Base-by-base conservation (phyloP, 768 basidiomycete genomes). In the Trametes coccinea region DNA sequence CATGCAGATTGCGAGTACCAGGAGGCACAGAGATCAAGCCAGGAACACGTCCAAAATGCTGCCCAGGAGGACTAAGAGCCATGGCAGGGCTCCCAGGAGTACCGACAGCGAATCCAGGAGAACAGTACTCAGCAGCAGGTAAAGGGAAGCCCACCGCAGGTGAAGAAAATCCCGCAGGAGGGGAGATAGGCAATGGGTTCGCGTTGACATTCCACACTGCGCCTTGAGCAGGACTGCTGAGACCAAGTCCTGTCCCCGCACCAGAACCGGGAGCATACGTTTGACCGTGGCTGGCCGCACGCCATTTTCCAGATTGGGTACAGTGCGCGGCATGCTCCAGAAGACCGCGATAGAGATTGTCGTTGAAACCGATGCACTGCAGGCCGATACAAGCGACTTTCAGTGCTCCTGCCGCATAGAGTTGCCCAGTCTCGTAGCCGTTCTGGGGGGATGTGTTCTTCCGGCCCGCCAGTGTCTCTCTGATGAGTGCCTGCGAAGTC, bases 381-480 rank as follows among this genome's bases (percentile, higher is more conserved):
- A 92, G 74, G 4, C 83, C 90, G 58, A 92, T 75, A 66, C 89
- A 92, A 13, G 86, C 87, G 27, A 89, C 82, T 62, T 83, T 86
- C 49, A 92, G 79, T 29, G 89, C 90, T 2, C 90, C 90, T 1
- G 79, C 86, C 4, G 81, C 78, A 69, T 91, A 92, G 34, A 92
- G 80, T 70, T 92, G 90, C 0, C 78, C 75, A 0, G 83, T 84
- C 71, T 92, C 90, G 74, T 91, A 91, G 30, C 85, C 73, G 67
- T 88, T 90, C 71, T 90, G 89, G 16, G 90, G 89, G 1, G 89
- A 89, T 17, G 82, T 83, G 70, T 89, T 90, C 73, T 89, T 91
- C 48, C 90, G 83, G 5, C 78, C 84, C 2, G 81, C 73, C 39
- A 92, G 76, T 0, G 90, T 92, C 60, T 91, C 90, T 73, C 83